Evolutionary conservation across 2,329 filamentous ascomycete genomes (phyloP).

Genomic region (Knoxdaviesia capensis): DNA sequence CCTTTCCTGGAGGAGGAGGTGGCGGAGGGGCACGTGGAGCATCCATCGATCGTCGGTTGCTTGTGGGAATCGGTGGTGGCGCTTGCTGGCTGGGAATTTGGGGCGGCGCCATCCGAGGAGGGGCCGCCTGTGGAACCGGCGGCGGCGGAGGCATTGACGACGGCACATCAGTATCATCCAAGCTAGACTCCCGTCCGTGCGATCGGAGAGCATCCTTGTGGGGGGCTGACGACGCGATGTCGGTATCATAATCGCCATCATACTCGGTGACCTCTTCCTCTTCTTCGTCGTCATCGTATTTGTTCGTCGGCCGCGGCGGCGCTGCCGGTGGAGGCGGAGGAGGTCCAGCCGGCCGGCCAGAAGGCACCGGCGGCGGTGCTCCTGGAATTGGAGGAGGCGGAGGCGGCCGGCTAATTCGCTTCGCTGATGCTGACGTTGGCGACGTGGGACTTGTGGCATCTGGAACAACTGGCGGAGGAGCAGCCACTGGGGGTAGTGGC

Average conservation of each 20-base stretch:
- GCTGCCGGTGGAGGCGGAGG: conserved; percentile 45
- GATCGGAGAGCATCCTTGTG: conserved; percentile 85
- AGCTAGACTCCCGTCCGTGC: conserved; percentile 56
- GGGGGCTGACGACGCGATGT: conserved; percentile 82
- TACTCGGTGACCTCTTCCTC: conserved; percentile 79
- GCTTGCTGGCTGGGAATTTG: conserved; percentile 29
- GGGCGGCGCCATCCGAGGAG: conserved; percentile 25
- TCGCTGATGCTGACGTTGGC: conserved; percentile 21
- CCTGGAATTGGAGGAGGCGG: conserved; percentile 35
- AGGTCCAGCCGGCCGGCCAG: conserved; percentile 26
- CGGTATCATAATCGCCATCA: conserved; percentile 94
- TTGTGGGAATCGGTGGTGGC: conserved; percentile 10
- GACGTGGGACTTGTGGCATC: conserved; percentile 21
- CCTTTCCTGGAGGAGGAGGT: conserved; percentile 34
- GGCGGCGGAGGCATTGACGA: conserved; percentile 31
- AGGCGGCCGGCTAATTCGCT: conserved; percentile 34
- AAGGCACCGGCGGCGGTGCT: conserved; percentile 20
- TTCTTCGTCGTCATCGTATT: conserved; percentile 36
- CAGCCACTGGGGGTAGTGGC: conserved; percentile 11
- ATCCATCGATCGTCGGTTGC: conserved; percentile 45
- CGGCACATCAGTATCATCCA: conserved; percentile 17
- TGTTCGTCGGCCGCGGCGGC: conserved; percentile 17
- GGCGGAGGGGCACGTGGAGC: conserved; percentile 50
- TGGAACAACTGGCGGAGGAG: conserved; percentile 14
- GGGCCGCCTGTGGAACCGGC: conserved; percentile 35